Evolutionary conservation across 208 protist species (phyloP), one percentile per base, ranked within the genome.

Genomic region (Leishmania guyanensis): DNA sequence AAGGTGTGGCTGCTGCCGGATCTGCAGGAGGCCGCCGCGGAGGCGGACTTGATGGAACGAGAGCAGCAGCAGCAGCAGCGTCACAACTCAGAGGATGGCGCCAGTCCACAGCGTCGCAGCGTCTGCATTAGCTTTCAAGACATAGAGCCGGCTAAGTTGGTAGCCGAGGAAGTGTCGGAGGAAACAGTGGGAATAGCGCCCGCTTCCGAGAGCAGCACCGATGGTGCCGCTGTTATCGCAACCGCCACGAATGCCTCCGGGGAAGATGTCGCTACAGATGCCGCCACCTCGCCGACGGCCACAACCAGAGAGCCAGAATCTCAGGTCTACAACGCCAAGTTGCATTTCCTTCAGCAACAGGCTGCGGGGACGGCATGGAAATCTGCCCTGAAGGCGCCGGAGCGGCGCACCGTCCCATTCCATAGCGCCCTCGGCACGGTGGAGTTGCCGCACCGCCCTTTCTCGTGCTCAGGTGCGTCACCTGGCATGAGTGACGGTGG

Each of bases 1-100:
- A 90, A 92, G 77, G 88, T 95, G 60, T 96, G 93, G 93, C 72
- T 85, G 43, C 78, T 94, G 66, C 93, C 93, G n/a, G 80, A 90
- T n/a, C 82, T 85, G 46, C 84, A 90, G 26, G 89, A 94, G 39
- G 78, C 78, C 0, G 81, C 86, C 26, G 83, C 88, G 60, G 89
- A 92, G 53, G 76, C 72, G 36, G 77, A 80, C 53, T 68, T 88
- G 39, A 74, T 81, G 66, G 83, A 81, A 10, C 68, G 73, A 14
- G 69, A 80, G 66, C 86, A 92, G 75, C 86, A 93, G 51, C 81
- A 92, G 26, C 69, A 70, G 2, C 75, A 85, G n/a, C 76, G 84
- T 46, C 79, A 90, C 8, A 22, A 29, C 39, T 51, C 64, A 5
- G 60, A 80, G 33, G 68, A 58, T 36, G 53, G 1, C 66, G 12